A percentile compares a stretch with the other conserved stretches of the same genome.
Conservation (phyloP, 1,284 basidiomycete species). For the Sporisorium reilianum region DNA sequence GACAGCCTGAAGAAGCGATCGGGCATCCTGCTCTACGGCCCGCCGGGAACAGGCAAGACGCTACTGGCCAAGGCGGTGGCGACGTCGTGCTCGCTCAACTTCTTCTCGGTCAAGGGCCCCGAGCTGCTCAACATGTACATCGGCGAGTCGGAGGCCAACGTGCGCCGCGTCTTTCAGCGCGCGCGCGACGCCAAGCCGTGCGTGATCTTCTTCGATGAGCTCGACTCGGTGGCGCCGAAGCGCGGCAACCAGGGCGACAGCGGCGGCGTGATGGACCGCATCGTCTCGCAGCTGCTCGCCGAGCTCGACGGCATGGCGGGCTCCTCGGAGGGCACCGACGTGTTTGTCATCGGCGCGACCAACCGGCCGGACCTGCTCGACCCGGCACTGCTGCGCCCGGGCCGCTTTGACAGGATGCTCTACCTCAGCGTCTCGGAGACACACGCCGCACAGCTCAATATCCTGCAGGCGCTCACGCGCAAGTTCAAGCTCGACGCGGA, state of each 20-base stretch:
- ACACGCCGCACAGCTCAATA: slow-evolving; percentile 86
- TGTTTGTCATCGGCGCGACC: slow-evolving; percentile 72
- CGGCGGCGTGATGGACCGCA: slow-evolving; percentile 72
- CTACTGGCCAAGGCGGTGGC: slow-evolving; percentile 77
- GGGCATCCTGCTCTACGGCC: slow-evolving; percentile 73
- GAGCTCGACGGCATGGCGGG: slow-evolving; percentile 71
- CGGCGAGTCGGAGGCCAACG: slow-evolving; percentile 72
- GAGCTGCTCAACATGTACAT: slow-evolving; percentile 73
- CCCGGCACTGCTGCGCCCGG: slow-evolving; percentile 71
- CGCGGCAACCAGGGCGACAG: slow-evolving; percentile 72
- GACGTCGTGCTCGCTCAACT: slow-evolving; percentile 72
- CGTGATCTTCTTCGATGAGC: slow-evolving; percentile 72
- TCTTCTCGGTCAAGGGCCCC: slow-evolving; percentile 72
- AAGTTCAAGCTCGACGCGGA: slow-evolving; percentile 86
- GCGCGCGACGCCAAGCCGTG: slow-evolving; percentile 72
- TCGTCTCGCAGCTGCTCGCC: slow-evolving; percentile 71
- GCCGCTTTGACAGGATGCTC: slow-evolving; percentile 94
- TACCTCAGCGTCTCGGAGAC: slow-evolving; percentile 93
- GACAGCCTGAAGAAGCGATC: slow-evolving; percentile 95
- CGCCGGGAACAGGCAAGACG: slow-evolving; percentile 72
- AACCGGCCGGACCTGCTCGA: slow-evolving; percentile 72
- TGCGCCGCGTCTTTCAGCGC: slow-evolving; percentile 71
- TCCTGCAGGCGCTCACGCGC: slow-evolving; percentile 88
- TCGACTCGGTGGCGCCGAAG: slow-evolving; percentile 72
- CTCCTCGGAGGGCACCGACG: slow-evolving; percentile 69